These are phyloP conservation scores for Pholiota molesta DNA, from an alignment of 768 basidiomycete species.

Conservation along the genomic window DNA sequence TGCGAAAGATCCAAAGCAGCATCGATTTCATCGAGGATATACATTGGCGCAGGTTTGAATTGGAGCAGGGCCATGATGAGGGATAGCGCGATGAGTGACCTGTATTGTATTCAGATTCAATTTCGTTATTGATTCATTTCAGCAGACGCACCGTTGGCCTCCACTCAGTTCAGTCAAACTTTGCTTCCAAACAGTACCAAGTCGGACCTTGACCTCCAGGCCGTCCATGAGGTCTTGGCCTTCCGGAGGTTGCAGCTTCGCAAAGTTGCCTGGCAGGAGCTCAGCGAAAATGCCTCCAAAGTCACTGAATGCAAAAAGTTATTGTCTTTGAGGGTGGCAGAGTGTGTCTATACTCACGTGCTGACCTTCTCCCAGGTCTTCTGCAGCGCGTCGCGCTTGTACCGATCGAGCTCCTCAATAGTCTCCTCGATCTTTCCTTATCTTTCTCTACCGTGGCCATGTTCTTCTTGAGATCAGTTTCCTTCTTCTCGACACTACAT, in stretches of 20 bases:
- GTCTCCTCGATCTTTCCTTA: slow-evolving; percentile 95
- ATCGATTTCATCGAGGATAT: slow-evolving; percentile 99
- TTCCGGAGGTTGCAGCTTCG: slow-evolving; percentile 92
- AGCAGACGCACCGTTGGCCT: slow-evolving; percentile 79
- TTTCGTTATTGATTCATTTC: not conserved
- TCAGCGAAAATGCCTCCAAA: slow-evolving; percentile 97
- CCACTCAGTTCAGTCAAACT: slow-evolving; percentile 96
- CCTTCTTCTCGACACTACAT: slow-evolving; percentile 89
- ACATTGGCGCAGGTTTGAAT: slow-evolving; percentile 99
- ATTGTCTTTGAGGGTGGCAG: not conserved
- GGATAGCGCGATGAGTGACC: slow-evolving; percentile 95
- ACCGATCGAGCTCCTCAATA: slow-evolving; percentile 88
- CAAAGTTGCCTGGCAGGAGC: slow-evolving; percentile 93
- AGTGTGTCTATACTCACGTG: slow-evolving; percentile 52
- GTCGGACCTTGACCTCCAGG: slow-evolving; percentile 94
- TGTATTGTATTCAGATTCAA: slow-evolving; percentile 32
- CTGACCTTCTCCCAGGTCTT: slow-evolving; percentile 98
- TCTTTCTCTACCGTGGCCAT: slow-evolving; percentile 86
- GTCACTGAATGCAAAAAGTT: slow-evolving; percentile 57
- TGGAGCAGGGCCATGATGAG: slow-evolving; percentile 99
- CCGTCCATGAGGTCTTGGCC: slow-evolving; percentile 93
- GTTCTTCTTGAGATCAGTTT: slow-evolving; percentile 85
- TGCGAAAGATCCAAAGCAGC: slow-evolving; percentile 95
- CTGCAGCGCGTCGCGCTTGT: slow-evolving; percentile 90
- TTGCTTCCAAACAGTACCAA: slow-evolving; percentile 97